These are phyloP conservation scores for Calonectria henricotiae DNA, from an alignment of 2,329 filamentous ascomycete genomes.

Conservation along the genomic window DNA sequence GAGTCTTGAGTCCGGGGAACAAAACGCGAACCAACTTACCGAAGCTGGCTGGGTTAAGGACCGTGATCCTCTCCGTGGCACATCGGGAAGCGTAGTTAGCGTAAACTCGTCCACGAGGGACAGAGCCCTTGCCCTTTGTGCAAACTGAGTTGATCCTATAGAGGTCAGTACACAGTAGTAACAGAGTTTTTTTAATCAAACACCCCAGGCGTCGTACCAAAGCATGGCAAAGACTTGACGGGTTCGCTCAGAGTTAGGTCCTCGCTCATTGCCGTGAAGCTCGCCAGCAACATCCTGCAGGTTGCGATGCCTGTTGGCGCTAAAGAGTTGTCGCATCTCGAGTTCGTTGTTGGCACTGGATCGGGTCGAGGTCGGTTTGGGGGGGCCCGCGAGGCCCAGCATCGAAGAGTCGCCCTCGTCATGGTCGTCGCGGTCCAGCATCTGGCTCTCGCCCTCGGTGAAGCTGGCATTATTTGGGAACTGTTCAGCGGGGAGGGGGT, in stretches of 20 bases:
- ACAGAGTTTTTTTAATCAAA: conserved; percentile 36
- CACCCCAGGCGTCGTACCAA: conserved; percentile 74
- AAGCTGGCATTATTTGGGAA: conserved; percentile 71
- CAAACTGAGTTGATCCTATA: conserved; percentile 82
- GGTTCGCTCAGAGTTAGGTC: conserved; percentile 85
- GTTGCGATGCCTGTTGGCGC: conserved; percentile 77
- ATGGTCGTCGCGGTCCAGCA: conserved; percentile 74
- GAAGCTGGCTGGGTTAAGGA: conserved; percentile 96
- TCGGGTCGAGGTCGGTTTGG: conserved; percentile 74
- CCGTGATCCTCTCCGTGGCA: conserved; percentile 93
- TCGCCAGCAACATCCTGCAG: conserved; percentile 83
- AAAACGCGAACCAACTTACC: conserved; percentile 97
- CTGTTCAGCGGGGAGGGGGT: conserved; percentile 70
- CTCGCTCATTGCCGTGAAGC: conserved; percentile 84
- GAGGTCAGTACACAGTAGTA: conserved; percentile 37
- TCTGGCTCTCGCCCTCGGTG: conserved; percentile 72
- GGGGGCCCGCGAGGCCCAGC: conserved; percentile 62
- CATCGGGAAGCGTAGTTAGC: conserved; percentile 95
- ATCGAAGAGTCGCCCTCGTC: conserved; percentile 71
- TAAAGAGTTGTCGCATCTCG: conserved; percentile 83
- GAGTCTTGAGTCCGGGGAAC: conserved; percentile 94
- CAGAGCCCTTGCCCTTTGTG: conserved; percentile 84
- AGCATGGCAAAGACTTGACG: conserved; percentile 92
- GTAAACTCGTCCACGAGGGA: conserved; percentile 93
- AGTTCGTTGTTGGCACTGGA: conserved; percentile 86